phyloP scores from a whole-genome alignment of 768 basidiomycete species.

The Auriscalpium vulgare region DNA sequence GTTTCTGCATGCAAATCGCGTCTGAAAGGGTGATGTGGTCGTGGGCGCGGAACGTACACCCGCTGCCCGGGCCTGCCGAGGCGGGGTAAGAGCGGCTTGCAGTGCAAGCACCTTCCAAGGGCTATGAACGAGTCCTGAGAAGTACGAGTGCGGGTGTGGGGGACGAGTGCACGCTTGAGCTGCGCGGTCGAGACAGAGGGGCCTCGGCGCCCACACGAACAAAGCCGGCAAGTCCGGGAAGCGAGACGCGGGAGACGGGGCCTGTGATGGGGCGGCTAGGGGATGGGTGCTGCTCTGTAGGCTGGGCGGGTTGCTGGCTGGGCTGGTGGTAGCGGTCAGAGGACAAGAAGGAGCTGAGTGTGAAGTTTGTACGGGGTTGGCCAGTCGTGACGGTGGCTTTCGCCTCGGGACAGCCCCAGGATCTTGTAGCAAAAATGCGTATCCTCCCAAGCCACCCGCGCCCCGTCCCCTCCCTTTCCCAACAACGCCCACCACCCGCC shows the following conservation, averaged over 20 bases:
- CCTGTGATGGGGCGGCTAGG: not conserved
- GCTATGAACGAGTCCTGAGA: not conserved
- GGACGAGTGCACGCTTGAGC: not conserved
- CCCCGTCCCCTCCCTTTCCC: slow-evolving; percentile 3
- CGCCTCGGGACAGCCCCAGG: not conserved
- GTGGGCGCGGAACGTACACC: no score
- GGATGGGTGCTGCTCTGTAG: not conserved
- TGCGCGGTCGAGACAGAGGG: not conserved
- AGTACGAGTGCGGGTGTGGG: not conserved
- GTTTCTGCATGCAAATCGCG: no score
- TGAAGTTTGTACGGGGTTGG: not conserved
- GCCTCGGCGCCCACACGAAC: not conserved
- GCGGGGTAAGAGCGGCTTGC: no score
- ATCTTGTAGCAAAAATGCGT: not conserved
- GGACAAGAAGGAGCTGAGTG: not conserved
- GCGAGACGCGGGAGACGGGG: not conserved
- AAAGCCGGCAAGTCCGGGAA: not conserved
- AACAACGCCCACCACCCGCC: slow-evolving; percentile 9
- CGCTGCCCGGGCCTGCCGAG: no score
- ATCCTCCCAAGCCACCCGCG: slow-evolving; percentile 2
- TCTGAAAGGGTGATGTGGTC: no score
- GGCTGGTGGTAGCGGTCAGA: not conserved
- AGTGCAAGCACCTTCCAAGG: no score
- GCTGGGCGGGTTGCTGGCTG: not conserved
- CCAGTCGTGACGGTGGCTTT: not conserved